phyloP scores from a whole-genome alignment of 164 flowering plant genomes.

The Tetrastigma voinierianum region DNA sequence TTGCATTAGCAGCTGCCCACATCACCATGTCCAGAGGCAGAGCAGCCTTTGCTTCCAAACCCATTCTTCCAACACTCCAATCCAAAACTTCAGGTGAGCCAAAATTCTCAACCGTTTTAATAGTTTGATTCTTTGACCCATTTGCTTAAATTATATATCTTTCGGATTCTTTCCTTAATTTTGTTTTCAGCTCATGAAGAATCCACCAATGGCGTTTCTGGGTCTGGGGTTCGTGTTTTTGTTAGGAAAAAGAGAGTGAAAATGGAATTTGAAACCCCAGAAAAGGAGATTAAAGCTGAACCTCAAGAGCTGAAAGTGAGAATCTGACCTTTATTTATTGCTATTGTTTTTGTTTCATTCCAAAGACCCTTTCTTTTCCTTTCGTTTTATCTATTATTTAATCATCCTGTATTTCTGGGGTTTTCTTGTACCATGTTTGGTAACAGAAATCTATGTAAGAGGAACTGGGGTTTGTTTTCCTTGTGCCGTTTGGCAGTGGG shows the following conservation, averaged over 20 bases:
- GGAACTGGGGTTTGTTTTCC: too few relatives aligned
- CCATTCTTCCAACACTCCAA: background rate
- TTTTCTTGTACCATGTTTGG: too few relatives aligned
- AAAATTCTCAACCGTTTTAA: background rate
- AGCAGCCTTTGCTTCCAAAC: conserved; percentile 4
- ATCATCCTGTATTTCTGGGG: too few relatives aligned
- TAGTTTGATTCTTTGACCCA: too few relatives aligned
- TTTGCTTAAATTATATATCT: background rate
- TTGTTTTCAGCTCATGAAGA: conserved; percentile 11
- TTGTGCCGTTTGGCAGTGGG: too few relatives aligned
- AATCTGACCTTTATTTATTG: background rate
- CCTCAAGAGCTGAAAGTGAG: conserved; percentile 30
- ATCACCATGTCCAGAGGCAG: conserved; percentile 4
- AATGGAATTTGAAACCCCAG: conserved; percentile 15
- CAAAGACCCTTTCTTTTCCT: background rate
- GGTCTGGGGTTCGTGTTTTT: conserved; percentile 38
- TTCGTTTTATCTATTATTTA: too few relatives aligned
- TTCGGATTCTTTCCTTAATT: background rate
- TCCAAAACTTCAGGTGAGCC: conserved; percentile 2
- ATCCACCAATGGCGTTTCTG: conserved; percentile 13
- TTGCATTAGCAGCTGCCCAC: background rate
- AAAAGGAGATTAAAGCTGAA: conserved; percentile 15
- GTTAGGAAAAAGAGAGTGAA: conserved; percentile 51
- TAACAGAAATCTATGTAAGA: too few relatives aligned
- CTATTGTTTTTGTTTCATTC: too few relatives aligned